These are phyloP conservation scores for Acer negundo DNA, from an alignment of 345 rosid species.

Conservation along the genomic window DNA sequence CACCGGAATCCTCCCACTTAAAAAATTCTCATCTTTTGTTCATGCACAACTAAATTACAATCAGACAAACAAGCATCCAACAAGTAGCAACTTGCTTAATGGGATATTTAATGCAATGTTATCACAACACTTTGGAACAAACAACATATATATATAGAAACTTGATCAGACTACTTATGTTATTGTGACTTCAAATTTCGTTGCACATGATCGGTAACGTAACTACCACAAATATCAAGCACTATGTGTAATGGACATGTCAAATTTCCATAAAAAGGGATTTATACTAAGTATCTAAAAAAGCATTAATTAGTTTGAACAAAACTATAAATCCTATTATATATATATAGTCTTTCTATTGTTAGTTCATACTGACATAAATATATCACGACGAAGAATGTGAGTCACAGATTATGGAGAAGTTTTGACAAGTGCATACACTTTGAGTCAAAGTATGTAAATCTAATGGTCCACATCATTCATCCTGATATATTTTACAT, in stretches of 20 bases:
- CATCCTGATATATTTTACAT: no score
- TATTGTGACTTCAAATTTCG: conserved; percentile 2
- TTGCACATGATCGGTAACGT: not conserved
- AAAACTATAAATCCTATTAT: no score
- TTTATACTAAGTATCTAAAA: not conserved
- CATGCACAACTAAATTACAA: not conserved
- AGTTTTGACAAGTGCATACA: no score
- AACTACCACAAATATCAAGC: conserved; percentile 1
- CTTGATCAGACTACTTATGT: not conserved
- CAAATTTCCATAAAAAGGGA: not conserved
- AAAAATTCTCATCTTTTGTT: not conserved
- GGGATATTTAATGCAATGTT: not conserved
- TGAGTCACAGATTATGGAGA: no score
- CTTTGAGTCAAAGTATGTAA: no score
- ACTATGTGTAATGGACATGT: not conserved
- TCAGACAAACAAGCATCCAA: not conserved
- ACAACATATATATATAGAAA: not conserved
- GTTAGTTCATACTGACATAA: no score
- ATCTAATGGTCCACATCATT: no score
- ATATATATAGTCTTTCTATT: no score
- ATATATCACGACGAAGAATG: no score
- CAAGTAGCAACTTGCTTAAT: not conserved
- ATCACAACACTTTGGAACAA: conserved; percentile 12
- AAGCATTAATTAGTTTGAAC: not conserved
- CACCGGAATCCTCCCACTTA: not conserved